These are phyloP conservation scores for Suillus brevipes DNA, from an alignment of 768 basidiomycete genomes.

Conservation along the genomic window DNA sequence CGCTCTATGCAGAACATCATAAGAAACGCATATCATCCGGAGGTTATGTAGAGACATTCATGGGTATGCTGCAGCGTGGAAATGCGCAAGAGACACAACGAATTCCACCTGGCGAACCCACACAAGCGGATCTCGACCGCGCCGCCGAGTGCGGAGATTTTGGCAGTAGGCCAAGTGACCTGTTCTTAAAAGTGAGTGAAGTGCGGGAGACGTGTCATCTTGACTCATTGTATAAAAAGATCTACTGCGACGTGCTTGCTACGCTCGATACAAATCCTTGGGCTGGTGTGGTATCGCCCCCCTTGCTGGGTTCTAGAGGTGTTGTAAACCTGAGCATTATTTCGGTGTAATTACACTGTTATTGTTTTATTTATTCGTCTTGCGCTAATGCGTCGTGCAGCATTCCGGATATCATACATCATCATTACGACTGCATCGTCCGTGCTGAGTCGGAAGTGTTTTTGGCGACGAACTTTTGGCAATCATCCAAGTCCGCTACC, in stretches of 20 bases:
- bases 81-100: slow-evolving; percentile 20
- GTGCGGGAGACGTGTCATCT: neutral
- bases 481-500: slow-evolving; percentile 51
- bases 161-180: slow-evolving; percentile 51
- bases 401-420: slow-evolving; percentile 73
- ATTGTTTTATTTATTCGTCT: neutral
- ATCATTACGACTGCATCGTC: slow-evolving; percentile 63
- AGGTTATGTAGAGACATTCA: slow-evolving; percentile 21
- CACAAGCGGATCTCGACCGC: slow-evolving; percentile 44
- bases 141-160: slow-evolving; percentile 54
- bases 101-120: slow-evolving; percentile 27
- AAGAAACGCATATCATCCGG: slow-evolving; percentile 28
- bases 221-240: slow-evolving; percentile 33
- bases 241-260: slow-evolving; percentile 63
- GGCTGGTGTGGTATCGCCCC: slow-evolving; percentile 58
- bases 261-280: slow-evolving; percentile 55
- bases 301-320: slow-evolving; percentile 61
- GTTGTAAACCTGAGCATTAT: slow-evolving; percentile 63
- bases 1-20: slow-evolving; percentile 38
- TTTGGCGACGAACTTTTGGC: slow-evolving; percentile 66
- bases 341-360: slow-evolving; percentile 42
- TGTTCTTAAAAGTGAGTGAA: slow-evolving; percentile 56
- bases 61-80: slow-evolving; percentile 18
- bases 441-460: slow-evolving; percentile 64
- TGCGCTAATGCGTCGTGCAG: slow-evolving; percentile 28